phyloP scores from a whole-genome alignment of 192 early-diverging fungal species.

The Linnemannia zychae region DNA sequence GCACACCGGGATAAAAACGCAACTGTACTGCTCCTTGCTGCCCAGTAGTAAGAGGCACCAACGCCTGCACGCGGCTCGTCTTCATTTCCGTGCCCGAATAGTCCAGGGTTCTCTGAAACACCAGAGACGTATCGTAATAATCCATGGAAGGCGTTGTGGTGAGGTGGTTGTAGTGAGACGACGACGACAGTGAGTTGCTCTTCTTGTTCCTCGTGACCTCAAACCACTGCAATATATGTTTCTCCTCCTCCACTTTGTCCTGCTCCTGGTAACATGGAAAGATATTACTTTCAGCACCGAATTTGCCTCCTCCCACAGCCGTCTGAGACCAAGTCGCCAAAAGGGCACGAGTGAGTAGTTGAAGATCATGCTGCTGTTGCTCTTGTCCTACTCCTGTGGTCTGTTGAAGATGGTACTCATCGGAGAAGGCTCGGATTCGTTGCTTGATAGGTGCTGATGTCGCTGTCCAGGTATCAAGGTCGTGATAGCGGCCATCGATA shows the following conservation, averaged over 20 bases:
- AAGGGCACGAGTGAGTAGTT: neutral
- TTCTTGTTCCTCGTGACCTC: neutral
- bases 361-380: neutral
- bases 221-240: neutral
- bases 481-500: neutral
- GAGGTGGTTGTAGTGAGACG: neutral
- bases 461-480: slow-evolving; percentile 11
- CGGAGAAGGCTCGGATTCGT: neutral
- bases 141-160: neutral
- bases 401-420: neutral
- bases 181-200: neutral
- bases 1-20: neutral
- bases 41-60: neutral
- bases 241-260: neutral
- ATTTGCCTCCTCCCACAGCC: neutral
- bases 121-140: neutral
- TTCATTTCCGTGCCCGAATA: neutral
- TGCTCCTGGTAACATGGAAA: neutral
- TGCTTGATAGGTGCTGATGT: slow-evolving; percentile 21
- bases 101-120: neutral
- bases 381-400: neutral
- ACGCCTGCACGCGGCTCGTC: neutral
- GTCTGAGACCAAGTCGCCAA: neutral
- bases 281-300: slow-evolving; percentile 1
- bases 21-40: neutral